Conservation (phyloP, 495 filamentous ascomycete species). For the Stereocaulon alpinum region DNA sequence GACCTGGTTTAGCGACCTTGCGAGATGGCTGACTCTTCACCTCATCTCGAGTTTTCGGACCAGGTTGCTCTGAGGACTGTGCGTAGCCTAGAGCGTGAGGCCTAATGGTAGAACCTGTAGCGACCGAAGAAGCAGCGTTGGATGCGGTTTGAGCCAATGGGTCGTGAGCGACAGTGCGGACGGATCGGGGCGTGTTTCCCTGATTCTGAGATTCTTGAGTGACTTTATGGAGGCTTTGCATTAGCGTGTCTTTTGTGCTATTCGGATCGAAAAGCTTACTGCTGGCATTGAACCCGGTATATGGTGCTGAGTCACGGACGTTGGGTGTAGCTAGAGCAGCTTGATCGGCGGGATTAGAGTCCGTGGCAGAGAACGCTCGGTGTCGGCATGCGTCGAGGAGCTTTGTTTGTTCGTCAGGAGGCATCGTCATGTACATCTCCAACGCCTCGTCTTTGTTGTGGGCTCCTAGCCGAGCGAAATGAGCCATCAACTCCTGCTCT, state of each 20-base stretch:
- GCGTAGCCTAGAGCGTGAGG: neutral
- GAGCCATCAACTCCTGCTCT: too few species aligned
- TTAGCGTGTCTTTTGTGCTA: neutral
- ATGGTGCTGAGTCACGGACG: slow-evolving; percentile 2
- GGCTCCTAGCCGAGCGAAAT: too few species aligned
- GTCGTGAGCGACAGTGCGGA: neutral
- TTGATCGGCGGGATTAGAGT: too few species aligned
- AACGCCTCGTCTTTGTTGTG: too few species aligned
- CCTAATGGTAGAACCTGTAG: neutral
- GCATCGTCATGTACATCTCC: too few species aligned
- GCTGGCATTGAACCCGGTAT: slow-evolving; percentile 1
- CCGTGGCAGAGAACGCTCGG: too few species aligned
- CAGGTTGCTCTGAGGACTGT: neutral
- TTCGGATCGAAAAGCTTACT: neutral
- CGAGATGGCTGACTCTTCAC: neutral
- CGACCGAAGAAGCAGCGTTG: neutral
- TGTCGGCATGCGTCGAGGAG: too few species aligned
- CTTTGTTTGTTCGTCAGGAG: too few species aligned
- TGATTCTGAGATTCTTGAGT: neutral
- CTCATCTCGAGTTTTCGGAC: neutral
- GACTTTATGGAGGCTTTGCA: neutral
- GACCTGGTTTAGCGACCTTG: too few species aligned
- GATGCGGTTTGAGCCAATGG: neutral
- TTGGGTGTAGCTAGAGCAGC: neutral
- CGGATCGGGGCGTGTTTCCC: too few species aligned